Conservation (phyloP, 495 filamentous ascomycete species). For the Lophiostoma macrostomum region DNA sequence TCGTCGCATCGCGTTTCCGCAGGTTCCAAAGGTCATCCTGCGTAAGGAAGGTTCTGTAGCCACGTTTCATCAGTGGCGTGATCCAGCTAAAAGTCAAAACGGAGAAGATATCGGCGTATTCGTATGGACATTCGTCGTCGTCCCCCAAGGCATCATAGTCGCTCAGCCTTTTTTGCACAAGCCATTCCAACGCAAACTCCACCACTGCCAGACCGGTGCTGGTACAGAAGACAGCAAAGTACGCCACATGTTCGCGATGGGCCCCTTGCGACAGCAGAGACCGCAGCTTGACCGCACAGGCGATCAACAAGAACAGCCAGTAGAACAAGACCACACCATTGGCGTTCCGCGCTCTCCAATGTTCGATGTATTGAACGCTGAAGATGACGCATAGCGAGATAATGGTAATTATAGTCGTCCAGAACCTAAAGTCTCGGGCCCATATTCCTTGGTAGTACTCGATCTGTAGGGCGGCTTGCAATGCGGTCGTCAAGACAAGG, state of each 20-base stretch:
- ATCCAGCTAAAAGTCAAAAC: conserved; percentile 96
- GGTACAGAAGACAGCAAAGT: conserved; percentile 76
- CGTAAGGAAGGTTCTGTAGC: conserved; percentile 86
- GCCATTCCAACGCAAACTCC: conserved; percentile 83
- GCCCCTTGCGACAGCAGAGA: conserved; percentile 77
- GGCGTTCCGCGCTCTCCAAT: conserved; percentile 80
- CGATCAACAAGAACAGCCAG: conserved; percentile 87
- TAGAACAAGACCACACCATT: conserved; percentile 95
- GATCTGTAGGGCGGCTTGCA: conserved; percentile 77
- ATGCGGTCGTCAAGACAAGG: conserved; percentile 62
- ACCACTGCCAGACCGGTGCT: conserved; percentile 66
- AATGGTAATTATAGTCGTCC: conserved; percentile 77
- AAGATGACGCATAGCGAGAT: conserved; percentile 76
- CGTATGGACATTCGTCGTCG: conserved; percentile 86
- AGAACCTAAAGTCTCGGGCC: conserved; percentile 83
- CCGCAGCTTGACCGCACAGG: conserved; percentile 78
- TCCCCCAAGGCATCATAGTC: conserved; percentile 82
- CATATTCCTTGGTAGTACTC: conserved; percentile 65
- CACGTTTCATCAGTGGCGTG: conserved; percentile 95
- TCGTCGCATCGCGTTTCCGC: conserved; percentile 73
- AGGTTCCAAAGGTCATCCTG: conserved; percentile 98
- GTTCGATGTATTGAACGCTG: conserved; percentile 87
- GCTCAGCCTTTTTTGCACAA: conserved; percentile 83
- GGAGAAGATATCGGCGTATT: conserved; percentile 94
- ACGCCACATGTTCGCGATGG: conserved; percentile 61